Conservation (phyloP, 2,329 filamentous ascomycete species). For the Capronia americana region DNA sequence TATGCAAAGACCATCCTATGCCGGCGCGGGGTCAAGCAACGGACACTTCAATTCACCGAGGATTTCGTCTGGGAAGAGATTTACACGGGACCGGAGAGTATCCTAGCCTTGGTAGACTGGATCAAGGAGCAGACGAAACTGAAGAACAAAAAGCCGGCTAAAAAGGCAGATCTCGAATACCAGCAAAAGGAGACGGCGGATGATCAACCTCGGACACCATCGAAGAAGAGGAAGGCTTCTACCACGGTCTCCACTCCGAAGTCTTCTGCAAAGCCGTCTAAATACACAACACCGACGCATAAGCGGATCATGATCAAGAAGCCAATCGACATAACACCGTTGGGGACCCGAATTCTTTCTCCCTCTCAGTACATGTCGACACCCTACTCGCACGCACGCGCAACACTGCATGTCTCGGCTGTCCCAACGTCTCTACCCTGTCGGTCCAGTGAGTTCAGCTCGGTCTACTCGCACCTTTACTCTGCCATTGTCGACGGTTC, state of each 20-base stretch:
- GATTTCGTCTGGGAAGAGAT: slow-evolving; percentile 92
- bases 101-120: slow-evolving; percentile 69
- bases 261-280: slow-evolving; percentile 50
- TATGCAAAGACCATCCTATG: slow-evolving; percentile 89
- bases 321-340: slow-evolving; percentile 89
- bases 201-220: slow-evolving; percentile 58
- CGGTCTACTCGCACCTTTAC: slow-evolving; percentile 92
- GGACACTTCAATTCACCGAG: slow-evolving; percentile 88
- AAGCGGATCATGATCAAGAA: slow-evolving; percentile 80
- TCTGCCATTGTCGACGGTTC: slow-evolving; percentile 91
- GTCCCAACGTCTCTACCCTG: slow-evolving; percentile 90
- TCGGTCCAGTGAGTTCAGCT: slow-evolving; percentile 86
- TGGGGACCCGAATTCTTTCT: slow-evolving; percentile 86
- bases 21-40: slow-evolving; percentile 83
- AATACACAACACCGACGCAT: slow-evolving; percentile 67
- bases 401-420: slow-evolving; percentile 88
- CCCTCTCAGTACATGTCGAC: slow-evolving; percentile 73
- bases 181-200: slow-evolving; percentile 43
- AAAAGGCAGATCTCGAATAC: slow-evolving; percentile 36
- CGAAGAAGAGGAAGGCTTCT: slow-evolving; percentile 59
- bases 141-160: slow-evolving; percentile 29
- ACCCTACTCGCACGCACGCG: slow-evolving; percentile 89
- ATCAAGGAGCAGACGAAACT: slow-evolving; percentile 76
- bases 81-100: slow-evolving; percentile 69
- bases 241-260: slow-evolving; percentile 54